Evolutionary conservation across 768 basidiomycete species (phyloP), one percentile per base, ranked within the genome.

Genomic region (Austroboletus festivus): DNA sequence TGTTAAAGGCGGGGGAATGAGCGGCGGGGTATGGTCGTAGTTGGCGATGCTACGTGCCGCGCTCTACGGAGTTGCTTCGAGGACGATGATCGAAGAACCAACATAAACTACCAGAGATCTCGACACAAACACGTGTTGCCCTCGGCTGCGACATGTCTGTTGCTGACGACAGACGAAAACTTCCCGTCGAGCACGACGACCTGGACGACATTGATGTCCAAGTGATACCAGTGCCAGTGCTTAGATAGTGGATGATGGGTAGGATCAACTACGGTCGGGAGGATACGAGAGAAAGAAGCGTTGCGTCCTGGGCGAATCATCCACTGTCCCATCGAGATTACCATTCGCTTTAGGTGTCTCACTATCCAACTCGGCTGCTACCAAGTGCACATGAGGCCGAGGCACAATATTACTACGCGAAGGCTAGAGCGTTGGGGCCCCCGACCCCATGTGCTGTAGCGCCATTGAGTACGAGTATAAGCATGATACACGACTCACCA

Each of bases 61-160:
- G 40, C 50, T 55, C 52, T 61, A 57, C 63, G 65, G 65, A 54
- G 58, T 42, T 46, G 55, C 65, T 63, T 65, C 63, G 57, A 55
- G 46, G 47, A 63, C 49, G 65, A 65, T 61, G 50, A 63, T 65
- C 53, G 65, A 65, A 67, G 60, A 44, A 46, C 19, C 15, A 34
- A 47, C 37, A 46, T 24, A 23, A 47, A 61, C 22, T 42, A 52
- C 37, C 38, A 28, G 44, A 46, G 40, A 38, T 57, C 39, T 30
- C 20, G 9, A 11, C 20, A 16, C 28, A 44, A 44, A 47, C 21
- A 43, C 31, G 50, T 34, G 33, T 30, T 21, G 19, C 30, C 34
- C 51, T 0, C 41, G 4, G 4, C 31, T 4, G 7, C 7, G 7
- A 33, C 31, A 10, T 7, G 31, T 13, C 12, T 33, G 7, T 28